phyloP scores from a whole-genome alignment of 495 filamentous ascomycete genomes.

The Penicillium flavigenum region DNA sequence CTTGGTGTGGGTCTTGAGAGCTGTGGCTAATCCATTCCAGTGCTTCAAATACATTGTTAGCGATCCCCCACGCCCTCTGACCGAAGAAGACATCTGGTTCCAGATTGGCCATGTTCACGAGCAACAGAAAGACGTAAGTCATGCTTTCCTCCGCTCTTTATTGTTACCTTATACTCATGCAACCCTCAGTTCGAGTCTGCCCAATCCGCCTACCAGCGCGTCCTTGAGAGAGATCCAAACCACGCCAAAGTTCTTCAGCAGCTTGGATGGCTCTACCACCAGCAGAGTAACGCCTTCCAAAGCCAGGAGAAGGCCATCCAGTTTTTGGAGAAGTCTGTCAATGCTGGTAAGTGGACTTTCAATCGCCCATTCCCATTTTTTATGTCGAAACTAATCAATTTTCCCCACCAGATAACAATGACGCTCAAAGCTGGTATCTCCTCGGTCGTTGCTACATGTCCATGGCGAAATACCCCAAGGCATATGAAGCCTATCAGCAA shows the following conservation, averaged over 20 bases:
- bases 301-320: slow-evolving; percentile 97
- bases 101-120: slow-evolving; percentile 99
- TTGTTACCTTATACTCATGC: slow-evolving; percentile 20
- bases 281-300: slow-evolving; percentile 82
- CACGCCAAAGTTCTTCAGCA: slow-evolving; percentile 99
- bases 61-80: slow-evolving; percentile 88
- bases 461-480: slow-evolving; percentile 97
- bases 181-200: slow-evolving; percentile 78
- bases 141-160: background rate
- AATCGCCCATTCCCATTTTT: background rate
- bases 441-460: slow-evolving; percentile 99
- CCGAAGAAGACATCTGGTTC: slow-evolving; percentile 99
- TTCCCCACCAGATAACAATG: slow-evolving; percentile 68
- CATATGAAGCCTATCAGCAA: slow-evolving; percentile 98
- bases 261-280: slow-evolving; percentile 96
- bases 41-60: slow-evolving; percentile 98
- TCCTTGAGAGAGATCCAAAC: slow-evolving; percentile 91
- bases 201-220: slow-evolving; percentile 85
- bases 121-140: slow-evolving; percentile 94
- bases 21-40: slow-evolving; percentile 42
- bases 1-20: background rate
- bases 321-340: slow-evolving; percentile 95
- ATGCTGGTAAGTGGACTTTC: slow-evolving; percentile 64
- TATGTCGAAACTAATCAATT: slow-evolving; percentile 3
- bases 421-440: slow-evolving; percentile 98